Base-by-base conservation (phyloP, 352 stramenopile species). In the Porosira glacialis region DNA sequence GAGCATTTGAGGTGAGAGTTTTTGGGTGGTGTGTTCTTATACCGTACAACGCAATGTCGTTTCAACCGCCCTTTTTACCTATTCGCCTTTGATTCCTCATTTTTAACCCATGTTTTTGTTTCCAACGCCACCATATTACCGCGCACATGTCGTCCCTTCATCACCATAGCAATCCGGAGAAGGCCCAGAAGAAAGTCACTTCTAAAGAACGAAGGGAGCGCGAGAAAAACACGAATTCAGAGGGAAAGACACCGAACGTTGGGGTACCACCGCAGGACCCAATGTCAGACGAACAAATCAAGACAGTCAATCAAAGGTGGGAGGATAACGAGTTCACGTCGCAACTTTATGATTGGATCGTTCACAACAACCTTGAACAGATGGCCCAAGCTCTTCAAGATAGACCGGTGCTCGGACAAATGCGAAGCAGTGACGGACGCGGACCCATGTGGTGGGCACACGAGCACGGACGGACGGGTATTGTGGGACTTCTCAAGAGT, bases 371-470 rank as follows among this genome's bases (percentile, higher is more conserved):
- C 24, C 66, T 91, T 21, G 67, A 86, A 13, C 79, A 88, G 15
- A 58, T 93, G 21, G 49, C 75, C 30, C 53, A 62, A 44, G 89
- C 78, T 78, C 15, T 39, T 7, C 7, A 39, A 15, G 33, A 7
- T 39, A 15, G 15, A 13, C 33, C 33, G 7, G 33, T 7, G 15
- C 7, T 15, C 7, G 33, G 7, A 39, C 15, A 15, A 15, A 7
- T 39, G 7, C 33, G 33, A 19, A 87, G 76, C 62, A 48, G 60
- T 3, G 87, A 93, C 77, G 87, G 87, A 24, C 62, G 87, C 33
- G 87, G 87, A 36, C 87, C 87, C 8, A 80, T 93, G 81, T 93
- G 78, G 76, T 93, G 87, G 87, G 85, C 87, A 24, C 88, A 89
- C 70, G 85, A 91, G 64, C 69, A 77, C 36, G 74, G 86, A 35